A percentile compares a stretch with the other conserved stretches of the same genome.
phyloP scores from a whole-genome alignment of 73 alveolate genomes.

The Symbiodinium natans region DNA sequence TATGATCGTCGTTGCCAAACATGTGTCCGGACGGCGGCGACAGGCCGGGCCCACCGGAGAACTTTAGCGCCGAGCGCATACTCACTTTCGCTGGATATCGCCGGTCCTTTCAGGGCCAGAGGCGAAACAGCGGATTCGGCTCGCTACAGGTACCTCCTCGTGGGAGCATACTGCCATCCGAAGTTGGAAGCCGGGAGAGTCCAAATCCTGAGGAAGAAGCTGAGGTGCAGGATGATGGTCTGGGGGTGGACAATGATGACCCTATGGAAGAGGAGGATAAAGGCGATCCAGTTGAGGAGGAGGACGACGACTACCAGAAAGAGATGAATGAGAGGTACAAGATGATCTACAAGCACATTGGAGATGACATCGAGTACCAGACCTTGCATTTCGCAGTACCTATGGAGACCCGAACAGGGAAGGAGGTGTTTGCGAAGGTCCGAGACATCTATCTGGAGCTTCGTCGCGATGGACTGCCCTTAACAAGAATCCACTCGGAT shows the following conservation, averaged over 20 bases:
- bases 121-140: no score
- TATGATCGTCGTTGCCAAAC: no score
- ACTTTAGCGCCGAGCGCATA: no score
- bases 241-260: not conserved
- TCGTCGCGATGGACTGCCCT: not conserved
- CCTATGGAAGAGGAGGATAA: not conserved
- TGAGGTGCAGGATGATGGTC: not conserved
- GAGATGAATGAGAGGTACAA: not conserved
- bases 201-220: not conserved
- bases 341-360: not conserved
- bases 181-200: not conserved
- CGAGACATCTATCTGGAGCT: not conserved
- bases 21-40: no score
- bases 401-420: not conserved
- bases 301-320: not conserved
- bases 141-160: no score
- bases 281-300: not conserved
- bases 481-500: not conserved
- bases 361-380: not conserved
- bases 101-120: no score
- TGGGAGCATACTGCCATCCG: not conserved
- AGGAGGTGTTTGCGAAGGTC: not conserved
- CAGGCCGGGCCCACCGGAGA: no score
- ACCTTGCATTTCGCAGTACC: not conserved
- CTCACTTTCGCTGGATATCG: no score